Evolutionary conservation across 192 early-diverging fungal species (phyloP).

Genomic region (Coemansia sp.): DNA sequence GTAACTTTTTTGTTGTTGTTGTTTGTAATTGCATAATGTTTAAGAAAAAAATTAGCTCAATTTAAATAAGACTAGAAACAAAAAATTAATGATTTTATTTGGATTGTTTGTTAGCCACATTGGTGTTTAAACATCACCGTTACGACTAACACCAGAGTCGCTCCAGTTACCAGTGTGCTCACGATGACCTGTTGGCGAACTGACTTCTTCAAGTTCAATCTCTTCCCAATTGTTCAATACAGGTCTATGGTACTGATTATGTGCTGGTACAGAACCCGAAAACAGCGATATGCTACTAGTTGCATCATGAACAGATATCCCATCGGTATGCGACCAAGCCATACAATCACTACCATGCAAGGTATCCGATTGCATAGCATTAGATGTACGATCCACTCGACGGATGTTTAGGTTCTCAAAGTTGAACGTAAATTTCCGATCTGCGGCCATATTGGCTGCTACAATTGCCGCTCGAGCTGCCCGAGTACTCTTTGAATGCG

Average conservation of each 20-base stretch:
- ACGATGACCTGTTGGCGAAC: neutral
- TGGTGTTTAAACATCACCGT: too few relatives aligned
- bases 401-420: constrained; percentile 33
- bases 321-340: constrained; percentile 43
- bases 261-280: constrained; percentile 1
- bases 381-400: constrained; percentile 25
- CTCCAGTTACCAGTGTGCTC: neutral
- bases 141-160: neutral
- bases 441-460: neutral
- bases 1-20: neutral
- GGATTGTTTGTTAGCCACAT: too few relatives aligned
- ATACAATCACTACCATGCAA: constrained; percentile 30
- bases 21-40: constrained; percentile 1
- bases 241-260: constrained; percentile 11
- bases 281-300: constrained; percentile 18
- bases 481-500: neutral
- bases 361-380: constrained; percentile 38
- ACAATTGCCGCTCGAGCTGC: neutral
- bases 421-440: constrained; percentile 12
- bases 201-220: constrained; percentile 24
- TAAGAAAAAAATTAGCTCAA: too few relatives aligned
- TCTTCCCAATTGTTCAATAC: constrained; percentile 44
- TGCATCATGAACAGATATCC: constrained; percentile 18
- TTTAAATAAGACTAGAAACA: too few relatives aligned
- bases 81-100: too few relatives aligned